phyloP scores from a whole-genome alignment of 345 rosid species.

The Ricinus communis region DNA sequence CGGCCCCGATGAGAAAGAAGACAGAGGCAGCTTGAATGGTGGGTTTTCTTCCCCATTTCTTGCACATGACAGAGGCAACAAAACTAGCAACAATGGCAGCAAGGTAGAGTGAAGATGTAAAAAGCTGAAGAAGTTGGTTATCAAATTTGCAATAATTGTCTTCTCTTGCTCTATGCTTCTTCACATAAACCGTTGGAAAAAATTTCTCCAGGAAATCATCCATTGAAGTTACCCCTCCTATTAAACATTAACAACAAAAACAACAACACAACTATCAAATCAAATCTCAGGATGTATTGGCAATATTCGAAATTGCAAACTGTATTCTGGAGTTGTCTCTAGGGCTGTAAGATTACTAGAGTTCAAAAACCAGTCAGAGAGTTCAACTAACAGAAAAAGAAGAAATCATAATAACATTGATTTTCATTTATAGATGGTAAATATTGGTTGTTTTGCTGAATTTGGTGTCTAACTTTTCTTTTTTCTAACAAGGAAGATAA shows the following conservation, averaged over 20 bases:
- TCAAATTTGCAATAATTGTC: slow-evolving; percentile 77
- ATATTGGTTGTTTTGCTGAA: no score
- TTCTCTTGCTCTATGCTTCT: slow-evolving; percentile 57
- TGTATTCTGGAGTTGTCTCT: no score
- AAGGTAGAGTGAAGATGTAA: slow-evolving; percentile 78
- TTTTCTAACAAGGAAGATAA: no score
- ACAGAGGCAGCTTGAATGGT: slow-evolving; percentile 54
- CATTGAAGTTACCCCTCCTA: slow-evolving; percentile 85
- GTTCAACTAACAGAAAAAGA: no score
- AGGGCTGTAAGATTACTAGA: no score
- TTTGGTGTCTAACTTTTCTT: no score
- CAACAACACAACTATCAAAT: neutral
- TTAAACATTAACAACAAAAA: neutral
- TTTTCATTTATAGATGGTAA: no score
- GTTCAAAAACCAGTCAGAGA: no score
- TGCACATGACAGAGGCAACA: slow-evolving; percentile 43
- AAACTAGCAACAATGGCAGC: slow-evolving; percentile 60
- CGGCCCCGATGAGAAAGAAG: slow-evolving; percentile 62
- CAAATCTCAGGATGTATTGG: no score
- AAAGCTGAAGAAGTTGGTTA: slow-evolving; percentile 56
- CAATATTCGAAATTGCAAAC: no score
- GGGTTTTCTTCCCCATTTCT: slow-evolving; percentile 49
- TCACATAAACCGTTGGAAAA: slow-evolving; percentile 59
- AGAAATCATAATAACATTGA: no score
- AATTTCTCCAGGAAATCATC: slow-evolving; percentile 62